Conservation (phyloP, 83 land plant species). For the Picea mariana region DNA sequence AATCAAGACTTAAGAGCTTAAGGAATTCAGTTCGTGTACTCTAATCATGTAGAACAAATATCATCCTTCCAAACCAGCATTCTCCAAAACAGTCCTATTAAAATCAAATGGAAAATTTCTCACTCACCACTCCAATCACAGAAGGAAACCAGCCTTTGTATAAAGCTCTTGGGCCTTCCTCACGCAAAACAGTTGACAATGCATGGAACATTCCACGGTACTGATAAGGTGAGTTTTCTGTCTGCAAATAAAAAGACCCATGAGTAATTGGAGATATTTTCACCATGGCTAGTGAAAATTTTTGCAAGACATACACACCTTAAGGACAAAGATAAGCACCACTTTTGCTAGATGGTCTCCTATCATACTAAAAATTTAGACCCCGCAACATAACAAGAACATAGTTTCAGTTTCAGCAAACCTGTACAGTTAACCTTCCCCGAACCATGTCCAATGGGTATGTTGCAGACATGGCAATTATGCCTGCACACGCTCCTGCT, state of each 20-base stretch:
- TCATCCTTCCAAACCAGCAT: too few relatives aligned
- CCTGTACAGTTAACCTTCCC: constrained; percentile 96
- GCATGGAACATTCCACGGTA: constrained; percentile 96
- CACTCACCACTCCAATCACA: constrained; percentile 94
- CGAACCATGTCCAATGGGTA: constrained; percentile 99
- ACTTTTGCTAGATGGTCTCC: neutral
- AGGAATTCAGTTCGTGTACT: neutral
- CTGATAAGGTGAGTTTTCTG: constrained; percentile 79
- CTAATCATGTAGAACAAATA: too few relatives aligned
- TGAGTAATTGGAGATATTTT: neutral
- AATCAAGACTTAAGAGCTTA: neutral
- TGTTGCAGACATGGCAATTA: constrained; percentile 97
- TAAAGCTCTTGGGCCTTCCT: constrained; percentile 82
- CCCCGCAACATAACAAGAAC: neutral
- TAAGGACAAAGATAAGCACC: neutral
- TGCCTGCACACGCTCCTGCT: constrained; percentile 96
- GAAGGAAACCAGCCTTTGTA: constrained; percentile 98
- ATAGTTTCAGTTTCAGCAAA: constrained; percentile 9
- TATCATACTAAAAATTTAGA: neutral
- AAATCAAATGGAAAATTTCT: too few relatives aligned
- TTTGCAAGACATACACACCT: neutral
- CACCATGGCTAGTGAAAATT: too few relatives aligned
- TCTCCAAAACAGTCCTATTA: too few relatives aligned
- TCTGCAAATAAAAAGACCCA: constrained; percentile 45
- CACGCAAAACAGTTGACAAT: constrained; percentile 54